phyloP scores from a whole-genome alignment of 176 grass and related monocot species.

The Oryza glumipatula region DNA sequence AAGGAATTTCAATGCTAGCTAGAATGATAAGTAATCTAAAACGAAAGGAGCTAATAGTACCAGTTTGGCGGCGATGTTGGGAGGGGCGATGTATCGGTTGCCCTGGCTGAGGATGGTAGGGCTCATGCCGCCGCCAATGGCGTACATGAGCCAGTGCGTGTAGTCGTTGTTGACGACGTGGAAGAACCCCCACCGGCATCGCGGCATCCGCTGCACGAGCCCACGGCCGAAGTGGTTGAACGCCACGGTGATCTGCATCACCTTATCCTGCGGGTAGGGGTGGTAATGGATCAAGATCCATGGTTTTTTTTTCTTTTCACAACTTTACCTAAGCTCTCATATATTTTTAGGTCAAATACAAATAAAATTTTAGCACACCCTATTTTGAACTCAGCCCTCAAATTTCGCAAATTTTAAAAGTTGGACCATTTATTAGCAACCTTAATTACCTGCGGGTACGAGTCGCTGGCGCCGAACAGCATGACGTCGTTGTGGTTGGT shows the following conservation, averaged over 20 bases:
- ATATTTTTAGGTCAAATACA: too few species aligned
- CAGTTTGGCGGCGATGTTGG: constrained; percentile 56
- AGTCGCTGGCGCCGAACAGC: constrained; percentile 74
- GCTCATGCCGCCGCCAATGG: constrained; percentile 60
- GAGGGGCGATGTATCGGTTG: constrained; percentile 70
- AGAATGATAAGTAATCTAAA: too few species aligned
- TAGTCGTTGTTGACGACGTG: constrained; percentile 83
- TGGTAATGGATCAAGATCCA: too few species aligned
- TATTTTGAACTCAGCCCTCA: too few species aligned
- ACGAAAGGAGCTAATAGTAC: background rate
- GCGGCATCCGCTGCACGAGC: constrained; percentile 84
- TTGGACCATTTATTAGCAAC: too few species aligned
- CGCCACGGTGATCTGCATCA: constrained; percentile 75
- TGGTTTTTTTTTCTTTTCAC: too few species aligned
- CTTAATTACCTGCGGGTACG: constrained; percentile 9
- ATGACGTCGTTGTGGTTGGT: constrained; percentile 86
- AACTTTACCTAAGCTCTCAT: too few species aligned
- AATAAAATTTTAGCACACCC: too few species aligned
- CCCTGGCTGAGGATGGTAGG: constrained; percentile 80
- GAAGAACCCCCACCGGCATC: constrained; percentile 70
- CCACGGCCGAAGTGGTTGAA: constrained; percentile 91
- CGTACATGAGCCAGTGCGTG: constrained; percentile 83
- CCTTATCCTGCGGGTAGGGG: constrained; percentile 40
- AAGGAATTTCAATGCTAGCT: too few species aligned
- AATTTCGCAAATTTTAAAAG: too few species aligned